Evolutionary conservation across 1,284 basidiomycete species (phyloP), one percentile per base, ranked within the genome.

Genomic region (Paramarasmius palmivorus): DNA sequence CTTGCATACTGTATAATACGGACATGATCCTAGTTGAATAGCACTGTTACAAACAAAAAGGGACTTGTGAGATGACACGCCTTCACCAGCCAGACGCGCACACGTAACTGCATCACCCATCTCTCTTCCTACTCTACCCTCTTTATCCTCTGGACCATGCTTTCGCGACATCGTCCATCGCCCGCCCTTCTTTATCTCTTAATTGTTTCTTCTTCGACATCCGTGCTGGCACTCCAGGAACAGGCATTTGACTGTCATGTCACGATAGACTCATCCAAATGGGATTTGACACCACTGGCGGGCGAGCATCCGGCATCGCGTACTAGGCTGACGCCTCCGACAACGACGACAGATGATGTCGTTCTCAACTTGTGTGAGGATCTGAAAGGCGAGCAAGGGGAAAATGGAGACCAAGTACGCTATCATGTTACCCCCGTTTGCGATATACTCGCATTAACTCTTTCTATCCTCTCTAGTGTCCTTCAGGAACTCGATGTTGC

Each of bases 391-490:
- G 64, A 75, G 57, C 76, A 79, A 34, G 75, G 64, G 38, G 70
- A 86, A 17, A 61, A 76, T 36, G 72, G 68, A 34, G 90, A 93
- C 69, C 89, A 92, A 79, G 90, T 90, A 67, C 61, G 78, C 56
- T 39, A n/a, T 36, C 20, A 38, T 48, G 50, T 15, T 22, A 15
- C 29, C 41, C 25, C 34, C 22, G 19, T 54, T 19, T 42, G 51
- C 39, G 48, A 26, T 49, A 50, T 26, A 23, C 22, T 49, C 40
- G 26, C n/a, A 37, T 32, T 14, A 19, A n/a, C 32, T 29, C 20
- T 25, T 26, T n/a, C 38, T 26, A n/a, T 34, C 26, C 20, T 25
- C 26, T n/a, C 38, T 44, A 92, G 90, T 93, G 90, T 73, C 69
- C 78, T 34, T 54, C 63, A 35, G 87, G 82, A 32, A 88, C 87